phyloP scores from a whole-genome alignment of 2,329 filamentous ascomycete species.

The Juglanconis oblonga region DNA sequence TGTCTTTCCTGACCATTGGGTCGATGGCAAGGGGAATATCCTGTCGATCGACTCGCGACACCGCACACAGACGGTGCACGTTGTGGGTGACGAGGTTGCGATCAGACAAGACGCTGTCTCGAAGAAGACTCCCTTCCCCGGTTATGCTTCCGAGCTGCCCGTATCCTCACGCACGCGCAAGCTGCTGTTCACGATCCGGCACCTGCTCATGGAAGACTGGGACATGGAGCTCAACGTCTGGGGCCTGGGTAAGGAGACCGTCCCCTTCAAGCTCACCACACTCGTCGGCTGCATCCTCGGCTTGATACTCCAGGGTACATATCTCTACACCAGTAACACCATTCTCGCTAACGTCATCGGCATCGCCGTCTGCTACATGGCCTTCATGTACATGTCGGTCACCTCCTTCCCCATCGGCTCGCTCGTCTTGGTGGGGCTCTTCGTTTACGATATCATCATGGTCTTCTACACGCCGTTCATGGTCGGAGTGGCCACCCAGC shows the following conservation, averaged over 20 bases:
- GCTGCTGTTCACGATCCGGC: slow-evolving; percentile 49
- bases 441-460: slow-evolving; percentile 94
- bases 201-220: slow-evolving; percentile 51
- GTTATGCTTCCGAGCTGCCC: slow-evolving; percentile 13
- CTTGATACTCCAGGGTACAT: slow-evolving; percentile 53
- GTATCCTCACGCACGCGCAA: slow-evolving; percentile 24
- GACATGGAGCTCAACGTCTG: slow-evolving; percentile 48
- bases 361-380: slow-evolving; percentile 80
- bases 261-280: slow-evolving; percentile 54
- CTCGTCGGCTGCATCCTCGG: slow-evolving; percentile 55
- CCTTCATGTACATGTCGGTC: slow-evolving; percentile 80
- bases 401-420: slow-evolving; percentile 83
- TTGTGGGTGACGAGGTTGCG: slow-evolving; percentile 24
- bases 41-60: slow-evolving; percentile 42
- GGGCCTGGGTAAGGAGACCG: slow-evolving; percentile 44
- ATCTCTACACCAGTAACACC: slow-evolving; percentile 60
- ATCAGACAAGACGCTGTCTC: slow-evolving; percentile 22
- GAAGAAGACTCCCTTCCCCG: slow-evolving; percentile 22
- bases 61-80: slow-evolving; percentile 35
- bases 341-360: slow-evolving; percentile 81
- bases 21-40: slow-evolving; percentile 38
- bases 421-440: slow-evolving; percentile 73
- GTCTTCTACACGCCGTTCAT: slow-evolving; percentile 87
- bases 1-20: slow-evolving; percentile 72
- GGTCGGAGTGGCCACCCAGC: slow-evolving; percentile 80